phyloP scores from a whole-genome alignment of 306 rosid genomes.

The Canavalia gladiata region DNA sequence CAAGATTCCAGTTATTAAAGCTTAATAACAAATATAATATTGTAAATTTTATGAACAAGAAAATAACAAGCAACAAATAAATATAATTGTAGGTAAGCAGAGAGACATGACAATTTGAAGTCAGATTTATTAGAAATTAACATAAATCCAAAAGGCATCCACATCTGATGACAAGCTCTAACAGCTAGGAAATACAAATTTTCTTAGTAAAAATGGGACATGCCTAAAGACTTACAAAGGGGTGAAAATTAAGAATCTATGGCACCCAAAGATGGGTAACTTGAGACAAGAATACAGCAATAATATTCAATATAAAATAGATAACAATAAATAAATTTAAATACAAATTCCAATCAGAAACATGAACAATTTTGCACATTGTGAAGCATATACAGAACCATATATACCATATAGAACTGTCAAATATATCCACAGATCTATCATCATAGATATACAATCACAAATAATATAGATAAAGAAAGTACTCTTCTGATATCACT shows the following conservation, averaged over 20 bases:
- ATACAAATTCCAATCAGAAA: slow-evolving; percentile 19
- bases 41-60: slow-evolving; percentile 28
- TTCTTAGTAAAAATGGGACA: slow-evolving; percentile 13
- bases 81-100: slow-evolving; percentile 10
- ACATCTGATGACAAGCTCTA: slow-evolving; percentile 31
- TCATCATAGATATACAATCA: slow-evolving; percentile 22
- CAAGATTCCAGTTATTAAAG: slow-evolving; percentile 16
- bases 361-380: slow-evolving; percentile 22
- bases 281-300: not conserved
- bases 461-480: slow-evolving; percentile 45
- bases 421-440: not conserved
- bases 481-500: slow-evolving; percentile 90
- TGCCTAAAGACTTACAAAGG: slow-evolving; percentile 8
- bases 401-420: slow-evolving; percentile 23
- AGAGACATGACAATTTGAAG: not conserved
- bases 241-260: slow-evolving; percentile 16
- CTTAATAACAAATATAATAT: slow-evolving; percentile 3
- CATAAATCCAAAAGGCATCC: slow-evolving; percentile 28
- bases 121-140: slow-evolving; percentile 25
- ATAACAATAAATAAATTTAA: slow-evolving; percentile 16
- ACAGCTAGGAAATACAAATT: slow-evolving; percentile 32
- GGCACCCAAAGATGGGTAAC: not conserved
- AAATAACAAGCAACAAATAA: slow-evolving; percentile 28
- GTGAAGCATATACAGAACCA: slow-evolving; percentile 30
- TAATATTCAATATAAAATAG: slow-evolving; percentile 7